These are phyloP conservation scores for Eucalyptus leucophloia DNA, from an alignment of 345 rosid genomes.

Conservation along the genomic window DNA sequence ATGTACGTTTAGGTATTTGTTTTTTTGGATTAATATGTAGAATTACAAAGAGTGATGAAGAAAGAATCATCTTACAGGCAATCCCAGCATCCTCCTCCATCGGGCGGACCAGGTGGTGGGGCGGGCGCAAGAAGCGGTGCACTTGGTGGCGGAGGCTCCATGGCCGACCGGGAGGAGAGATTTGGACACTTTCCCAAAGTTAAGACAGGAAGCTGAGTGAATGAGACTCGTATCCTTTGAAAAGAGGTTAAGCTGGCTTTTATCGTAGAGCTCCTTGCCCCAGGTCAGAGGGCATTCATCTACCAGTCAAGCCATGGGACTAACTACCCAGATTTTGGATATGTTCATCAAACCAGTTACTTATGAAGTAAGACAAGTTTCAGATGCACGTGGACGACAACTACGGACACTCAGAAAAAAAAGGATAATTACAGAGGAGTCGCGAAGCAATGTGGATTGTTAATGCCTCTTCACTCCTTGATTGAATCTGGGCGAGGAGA, in stretches of 20 bases:
- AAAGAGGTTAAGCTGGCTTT: neutral
- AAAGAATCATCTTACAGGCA: constrained; percentile 16
- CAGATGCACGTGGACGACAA: neutral
- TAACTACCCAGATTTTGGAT: neutral
- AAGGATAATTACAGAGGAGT: neutral
- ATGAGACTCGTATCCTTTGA: neutral
- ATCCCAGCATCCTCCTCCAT: constrained; percentile 15
- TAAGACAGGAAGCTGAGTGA: neutral
- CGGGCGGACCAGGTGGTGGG: constrained; percentile 1
- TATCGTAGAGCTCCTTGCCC: neutral
- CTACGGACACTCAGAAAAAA: neutral
- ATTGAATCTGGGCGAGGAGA: neutral
- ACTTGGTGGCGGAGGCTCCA: constrained; percentile 26
- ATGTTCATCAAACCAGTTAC: neutral
- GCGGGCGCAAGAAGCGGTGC: constrained; percentile 21
- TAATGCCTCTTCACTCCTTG: neutral
- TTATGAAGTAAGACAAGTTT: neutral
- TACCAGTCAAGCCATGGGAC: neutral
- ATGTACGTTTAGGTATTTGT: neutral
- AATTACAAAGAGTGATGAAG: neutral
- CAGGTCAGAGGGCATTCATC: neutral
- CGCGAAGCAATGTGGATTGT: neutral
- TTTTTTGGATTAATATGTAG: neutral
- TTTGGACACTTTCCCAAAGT: neutral
- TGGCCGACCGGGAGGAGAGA: neutral